phyloP scores from a whole-genome alignment of 306 rosid genomes.

The Cercis canadensis region DNA sequence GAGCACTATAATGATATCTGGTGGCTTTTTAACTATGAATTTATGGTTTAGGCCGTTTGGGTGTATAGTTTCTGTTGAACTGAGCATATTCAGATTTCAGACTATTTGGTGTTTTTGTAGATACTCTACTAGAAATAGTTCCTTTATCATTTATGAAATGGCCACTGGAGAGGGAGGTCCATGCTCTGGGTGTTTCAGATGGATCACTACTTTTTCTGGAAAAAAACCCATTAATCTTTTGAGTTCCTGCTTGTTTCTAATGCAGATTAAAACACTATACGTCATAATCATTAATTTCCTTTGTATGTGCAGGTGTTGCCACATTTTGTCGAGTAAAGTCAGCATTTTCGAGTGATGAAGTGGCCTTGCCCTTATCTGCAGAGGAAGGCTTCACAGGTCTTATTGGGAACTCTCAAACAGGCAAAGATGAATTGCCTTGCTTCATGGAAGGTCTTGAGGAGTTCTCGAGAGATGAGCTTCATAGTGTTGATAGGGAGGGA shows the following conservation, averaged over 20 bases:
- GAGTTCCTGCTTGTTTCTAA: slow-evolving; percentile 14
- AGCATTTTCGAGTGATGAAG: slow-evolving; percentile 79
- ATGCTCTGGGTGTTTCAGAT: slow-evolving; percentile 9
- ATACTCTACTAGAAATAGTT: not conserved
- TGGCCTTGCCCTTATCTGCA: slow-evolving; percentile 70
- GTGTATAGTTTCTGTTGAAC: no score
- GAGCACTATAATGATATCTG: not conserved
- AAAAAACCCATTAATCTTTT: not conserved
- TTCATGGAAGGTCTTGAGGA: slow-evolving; percentile 60
- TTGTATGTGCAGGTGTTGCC: slow-evolving; percentile 68
- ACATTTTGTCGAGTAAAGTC: slow-evolving; percentile 90
- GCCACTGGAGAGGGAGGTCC: not conserved
- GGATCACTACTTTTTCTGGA: not conserved
- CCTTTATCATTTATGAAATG: not conserved
- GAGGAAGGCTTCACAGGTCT: slow-evolving; percentile 91
- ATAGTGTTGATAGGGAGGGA: slow-evolving; percentile 80
- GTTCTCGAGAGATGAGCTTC: slow-evolving; percentile 70
- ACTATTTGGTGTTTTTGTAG: no score
- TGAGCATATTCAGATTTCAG: no score
- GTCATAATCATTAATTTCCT: not conserved
- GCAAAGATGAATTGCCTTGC: slow-evolving; percentile 44
- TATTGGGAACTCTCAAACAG: slow-evolving; percentile 45
- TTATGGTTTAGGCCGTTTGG: not conserved
- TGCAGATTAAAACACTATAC: slow-evolving; percentile 11
- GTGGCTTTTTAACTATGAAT: no score